Percentiles rank a stretch among this genome's conserved stretches.
Conservation (phyloP, 352 stramenopile genomes). For the Globisporangium megalacanthum region DNA sequence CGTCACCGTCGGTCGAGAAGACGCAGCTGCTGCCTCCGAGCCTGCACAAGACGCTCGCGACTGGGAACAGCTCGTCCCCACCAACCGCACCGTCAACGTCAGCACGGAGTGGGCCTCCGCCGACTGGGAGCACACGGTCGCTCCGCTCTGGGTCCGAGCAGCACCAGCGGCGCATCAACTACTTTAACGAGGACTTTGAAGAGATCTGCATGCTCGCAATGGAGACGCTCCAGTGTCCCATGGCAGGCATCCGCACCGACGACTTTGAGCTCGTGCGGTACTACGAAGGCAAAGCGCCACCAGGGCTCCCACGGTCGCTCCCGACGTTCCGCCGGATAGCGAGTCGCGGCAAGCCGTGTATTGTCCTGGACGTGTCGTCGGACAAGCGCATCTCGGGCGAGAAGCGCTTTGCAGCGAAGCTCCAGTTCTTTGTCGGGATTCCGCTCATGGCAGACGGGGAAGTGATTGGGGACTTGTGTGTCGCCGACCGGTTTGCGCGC, state of each 20-base stretch:
- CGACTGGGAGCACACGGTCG: conserved; percentile 32
- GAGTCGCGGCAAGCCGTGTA: conserved; percentile 81
- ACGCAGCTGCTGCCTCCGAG: conserved; percentile 13
- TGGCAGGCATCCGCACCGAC: conserved; percentile 84
- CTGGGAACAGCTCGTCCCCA: neutral
- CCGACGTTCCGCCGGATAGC: conserved; percentile 84
- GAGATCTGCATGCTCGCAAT: conserved; percentile 87
- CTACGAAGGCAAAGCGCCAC: conserved; percentile 45
- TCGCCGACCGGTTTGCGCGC: conserved; percentile 72
- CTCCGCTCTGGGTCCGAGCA: conserved; percentile 12
- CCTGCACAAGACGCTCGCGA: conserved; percentile 19
- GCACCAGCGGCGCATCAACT: conserved; percentile 54
- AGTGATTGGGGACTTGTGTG: conserved; percentile 82
- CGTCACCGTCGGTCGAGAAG: conserved; percentile 4
- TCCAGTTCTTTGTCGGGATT: conserved; percentile 88
- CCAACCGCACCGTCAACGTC: conserved; percentile 22
- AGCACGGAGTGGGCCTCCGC: conserved; percentile 1
- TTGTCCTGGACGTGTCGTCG: conserved; percentile 81
- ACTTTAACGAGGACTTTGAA: conserved; percentile 87
- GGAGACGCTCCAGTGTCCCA: conserved; percentile 80
- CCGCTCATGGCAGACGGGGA: conserved; percentile 79
- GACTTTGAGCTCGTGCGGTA: conserved; percentile 87
- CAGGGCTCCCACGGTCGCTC: conserved; percentile 63
- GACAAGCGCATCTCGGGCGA: conserved; percentile 87
- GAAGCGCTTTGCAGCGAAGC: conserved; percentile 74